Base-by-base conservation (phyloP, 352 stramenopile genomes). In the Halophytophthora batemanensis region DNA sequence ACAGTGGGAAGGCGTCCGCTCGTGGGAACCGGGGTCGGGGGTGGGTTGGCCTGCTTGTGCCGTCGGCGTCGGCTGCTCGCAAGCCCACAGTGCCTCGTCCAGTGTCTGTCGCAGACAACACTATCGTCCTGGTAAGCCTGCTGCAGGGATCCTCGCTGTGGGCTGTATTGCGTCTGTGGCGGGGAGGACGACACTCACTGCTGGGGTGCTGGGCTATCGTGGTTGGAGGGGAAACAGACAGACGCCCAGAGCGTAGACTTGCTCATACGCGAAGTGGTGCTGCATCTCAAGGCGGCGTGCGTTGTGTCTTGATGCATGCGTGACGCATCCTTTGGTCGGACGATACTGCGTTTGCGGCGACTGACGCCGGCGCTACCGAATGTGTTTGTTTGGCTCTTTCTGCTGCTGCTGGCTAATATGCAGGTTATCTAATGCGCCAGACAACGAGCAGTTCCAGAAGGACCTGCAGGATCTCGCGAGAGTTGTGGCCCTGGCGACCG, bases 181-280 rank as follows among this genome's bases (percentile, higher is more conserved):
- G 47, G 23, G 33, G 42, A 41, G 36, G 40, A 29, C 37, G 43
- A 13, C 46, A 45, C 41, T 29, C 35, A 15, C 17, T 28, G 47
- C 12, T 46, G 13, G 17, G 42, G 12, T 39, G 4, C 18, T 8
- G 25, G 4, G 25, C 4, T 4, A 8, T 31, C 8, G 25, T 31
- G 25, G 25, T 8, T 31, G 4, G 25, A 31, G 25, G 25, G 4
- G 25, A 23, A 21, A 2, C 37, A 90, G 77, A 64, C 80, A 3
- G 69, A 74, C 34, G 58, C 74, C n/a, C 74, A 82, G 40, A 80
- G 71, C 25, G 31, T 90, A 8, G 73, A 88, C 28, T 64, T 70
- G 40, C 53, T 78, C 11, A 56, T 87, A 56, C 73, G 71, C 29
- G 75, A 86, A 17, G 53, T 82, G 3, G 66, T 69, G 3, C 29